Evolutionary conservation across 2,329 filamentous ascomycete genomes (phyloP).

Genomic region (Hymenoscyphus occultus): DNA sequence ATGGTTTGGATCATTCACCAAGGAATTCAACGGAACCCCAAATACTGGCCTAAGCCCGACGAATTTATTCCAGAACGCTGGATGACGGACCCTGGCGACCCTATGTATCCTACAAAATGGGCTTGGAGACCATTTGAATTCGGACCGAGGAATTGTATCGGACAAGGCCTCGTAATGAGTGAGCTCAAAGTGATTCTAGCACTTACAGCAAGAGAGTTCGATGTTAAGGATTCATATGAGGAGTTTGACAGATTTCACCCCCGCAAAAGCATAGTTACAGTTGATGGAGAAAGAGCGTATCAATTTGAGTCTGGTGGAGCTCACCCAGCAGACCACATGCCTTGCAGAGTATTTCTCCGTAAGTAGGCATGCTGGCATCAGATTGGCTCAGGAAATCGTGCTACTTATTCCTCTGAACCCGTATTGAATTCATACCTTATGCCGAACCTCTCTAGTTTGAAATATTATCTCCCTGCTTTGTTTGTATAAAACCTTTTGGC

Average conservation of each 20-base stretch:
- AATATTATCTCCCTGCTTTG: too few species aligned
- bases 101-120: conserved; percentile 35
- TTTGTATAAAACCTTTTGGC: too few species aligned
- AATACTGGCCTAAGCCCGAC: conserved; percentile 43
- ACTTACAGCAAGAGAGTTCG: conserved; percentile 40
- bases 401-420: too few species aligned
- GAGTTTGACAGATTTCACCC: conserved; percentile 22
- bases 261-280: conserved; percentile 17
- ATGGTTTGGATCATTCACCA: conserved; percentile 22
- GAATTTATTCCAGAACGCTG: conserved; percentile 50
- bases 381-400: too few species aligned
- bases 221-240: conserved; percentile 24
- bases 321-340: conserved; percentile 26
- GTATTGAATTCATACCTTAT: too few species aligned
- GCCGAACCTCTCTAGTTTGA: too few species aligned
- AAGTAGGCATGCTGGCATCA: background rate
- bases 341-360: conserved; percentile 38
- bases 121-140: conserved; percentile 57
- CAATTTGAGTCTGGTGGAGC: conserved; percentile 22
- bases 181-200: conserved; percentile 49
- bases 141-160: conserved; percentile 54
- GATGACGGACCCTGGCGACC: conserved; percentile 38
- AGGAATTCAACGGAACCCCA: conserved; percentile 38
- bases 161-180: conserved; percentile 50
- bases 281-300: conserved; percentile 24